Conservation (phyloP, 1,284 basidiomycete genomes). For the Microbotryum lychnidis-dioicae region DNA sequence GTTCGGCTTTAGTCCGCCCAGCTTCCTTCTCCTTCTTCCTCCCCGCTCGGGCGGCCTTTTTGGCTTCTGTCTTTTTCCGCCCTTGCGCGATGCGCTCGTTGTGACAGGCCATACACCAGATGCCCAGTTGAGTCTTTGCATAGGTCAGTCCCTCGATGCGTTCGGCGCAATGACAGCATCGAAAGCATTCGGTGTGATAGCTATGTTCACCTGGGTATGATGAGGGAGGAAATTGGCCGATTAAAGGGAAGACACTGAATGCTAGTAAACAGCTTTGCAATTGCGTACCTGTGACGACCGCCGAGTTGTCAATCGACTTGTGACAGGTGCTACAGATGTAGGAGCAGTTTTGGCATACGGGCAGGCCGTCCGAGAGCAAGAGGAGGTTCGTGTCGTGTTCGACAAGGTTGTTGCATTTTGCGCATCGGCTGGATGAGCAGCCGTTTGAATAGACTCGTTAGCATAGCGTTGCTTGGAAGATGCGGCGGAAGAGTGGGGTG, state of each 20-base stretch:
- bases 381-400: conserved; percentile 87
- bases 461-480: neutral
- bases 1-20: neutral
- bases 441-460: neutral
- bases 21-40: conserved; percentile 19
- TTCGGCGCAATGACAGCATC: conserved; percentile 87
- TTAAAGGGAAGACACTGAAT: neutral
- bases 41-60: conserved; percentile 41
- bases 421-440: conserved; percentile 38
- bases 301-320: conserved; percentile 86
- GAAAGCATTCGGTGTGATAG: conserved; percentile 97
- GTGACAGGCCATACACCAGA: conserved; percentile 86
- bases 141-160: conserved; percentile 97
- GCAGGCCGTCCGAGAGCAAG: conserved; percentile 88
- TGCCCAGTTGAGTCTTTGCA: conserved; percentile 95
- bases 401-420: conserved; percentile 48
- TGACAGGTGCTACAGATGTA: conserved; percentile 91
- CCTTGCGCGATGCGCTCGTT: conserved; percentile 91
- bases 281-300: conserved; percentile 70
- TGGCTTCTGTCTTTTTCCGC: conserved; percentile 73
- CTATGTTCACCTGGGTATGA: conserved; percentile 70
- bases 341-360: conserved; percentile 93
- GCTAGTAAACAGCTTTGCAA: neutral
- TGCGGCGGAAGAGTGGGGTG: neutral
- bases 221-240: neutral